Conservation (phyloP, 2,329 filamentous ascomycete species). For the Neofusicoccum umdonicola region DNA sequence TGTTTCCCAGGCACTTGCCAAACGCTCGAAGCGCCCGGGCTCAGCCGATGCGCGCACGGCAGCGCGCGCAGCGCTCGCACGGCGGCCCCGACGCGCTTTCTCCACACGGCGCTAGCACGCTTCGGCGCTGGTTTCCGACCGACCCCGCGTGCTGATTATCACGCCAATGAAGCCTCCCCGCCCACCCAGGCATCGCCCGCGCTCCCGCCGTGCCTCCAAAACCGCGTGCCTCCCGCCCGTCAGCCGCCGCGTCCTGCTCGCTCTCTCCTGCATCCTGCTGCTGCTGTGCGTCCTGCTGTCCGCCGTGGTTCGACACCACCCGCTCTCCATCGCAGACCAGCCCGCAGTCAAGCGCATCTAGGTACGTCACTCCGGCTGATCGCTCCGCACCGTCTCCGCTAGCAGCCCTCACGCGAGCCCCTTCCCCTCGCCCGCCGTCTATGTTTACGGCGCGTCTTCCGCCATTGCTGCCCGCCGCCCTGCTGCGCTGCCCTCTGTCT, state of each 20-base stretch:
- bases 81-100: constrained; percentile 1
- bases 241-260: not conserved
- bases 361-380: constrained; percentile 6
- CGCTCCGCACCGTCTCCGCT: not conserved
- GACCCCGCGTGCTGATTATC: constrained; percentile 14
- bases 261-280: not conserved
- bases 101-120: constrained; percentile 5
- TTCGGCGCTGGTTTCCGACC: constrained; percentile 10
- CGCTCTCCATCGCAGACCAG: not conserved
- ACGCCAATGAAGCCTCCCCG: not conserved
- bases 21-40: constrained; percentile 1
- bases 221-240: not conserved
- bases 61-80: not conserved
- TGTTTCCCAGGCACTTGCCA: not conserved
- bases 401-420: not conserved
- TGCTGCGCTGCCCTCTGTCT: not conserved
- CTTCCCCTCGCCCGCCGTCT: not conserved
- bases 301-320: not conserved
- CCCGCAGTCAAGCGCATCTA: not conserved
- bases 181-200: not conserved
- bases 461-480: not conserved
- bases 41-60: not conserved
- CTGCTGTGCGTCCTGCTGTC: not conserved
- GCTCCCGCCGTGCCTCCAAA: not conserved
- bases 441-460: not conserved